These are phyloP conservation scores for Glomus cerebriforme DNA, from an alignment of 192 early-diverging fungal species.

Conservation along the genomic window DNA sequence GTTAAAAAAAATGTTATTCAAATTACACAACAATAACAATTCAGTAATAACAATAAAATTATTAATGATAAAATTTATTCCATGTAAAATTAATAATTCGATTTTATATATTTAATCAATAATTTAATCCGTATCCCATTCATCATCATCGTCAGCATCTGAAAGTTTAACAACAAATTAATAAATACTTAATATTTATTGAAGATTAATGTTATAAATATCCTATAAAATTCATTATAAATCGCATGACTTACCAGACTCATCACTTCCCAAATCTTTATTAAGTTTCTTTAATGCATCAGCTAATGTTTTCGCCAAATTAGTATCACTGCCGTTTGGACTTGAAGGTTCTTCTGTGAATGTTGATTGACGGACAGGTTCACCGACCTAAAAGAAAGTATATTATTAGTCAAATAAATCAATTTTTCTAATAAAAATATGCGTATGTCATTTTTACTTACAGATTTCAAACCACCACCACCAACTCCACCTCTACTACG, in stretches of 20 bases:
- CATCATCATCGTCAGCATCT: conserved; percentile 18
- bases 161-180: neutral
- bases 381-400: neutral
- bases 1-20: too few species aligned
- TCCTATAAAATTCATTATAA: neutral
- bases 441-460: neutral
- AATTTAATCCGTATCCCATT: conserved; percentile 17
- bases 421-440: neutral
- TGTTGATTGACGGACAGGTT: neutral
- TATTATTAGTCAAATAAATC: neutral
- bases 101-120: too few species aligned
- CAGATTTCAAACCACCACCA: conserved; percentile 4
- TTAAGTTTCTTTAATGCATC: neutral
- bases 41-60: too few species aligned
- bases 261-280: neutral
- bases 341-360: neutral
- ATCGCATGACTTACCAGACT: conserved; percentile 3
- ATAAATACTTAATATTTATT: neutral
- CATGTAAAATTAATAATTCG: too few species aligned
- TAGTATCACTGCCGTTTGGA: neutral
- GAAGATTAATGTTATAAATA: neutral
- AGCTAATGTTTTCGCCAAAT: conserved; percentile 6
- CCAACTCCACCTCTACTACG: conserved; percentile 50
- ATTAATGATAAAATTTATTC: too few species aligned
- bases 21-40: too few species aligned